These are phyloP conservation scores for Podospora anserina DNA, from an alignment of 495 filamentous ascomycete genomes.

Conservation along the genomic window DNA sequence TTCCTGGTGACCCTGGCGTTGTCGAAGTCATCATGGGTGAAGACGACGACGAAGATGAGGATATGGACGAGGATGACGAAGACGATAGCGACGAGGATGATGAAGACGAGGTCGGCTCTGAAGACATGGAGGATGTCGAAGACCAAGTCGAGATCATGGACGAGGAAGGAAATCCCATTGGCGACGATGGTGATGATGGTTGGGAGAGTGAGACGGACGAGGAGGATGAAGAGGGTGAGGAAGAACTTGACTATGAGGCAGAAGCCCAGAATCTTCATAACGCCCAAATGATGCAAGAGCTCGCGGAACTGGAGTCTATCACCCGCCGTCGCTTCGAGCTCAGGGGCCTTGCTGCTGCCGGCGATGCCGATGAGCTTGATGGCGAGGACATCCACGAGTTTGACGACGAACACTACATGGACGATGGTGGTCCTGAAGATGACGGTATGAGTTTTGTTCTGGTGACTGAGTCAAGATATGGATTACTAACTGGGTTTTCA, in stretches of 20 bases:
- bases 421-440: slow-evolving; percentile 62
- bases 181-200: slow-evolving; percentile 49
- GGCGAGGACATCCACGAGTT: slow-evolving; percentile 43
- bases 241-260: slow-evolving; percentile 48
- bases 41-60: slow-evolving; percentile 65
- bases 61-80: slow-evolving; percentile 65
- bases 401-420: slow-evolving; percentile 62
- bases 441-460: slow-evolving; percentile 45
- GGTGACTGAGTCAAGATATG: neutral
- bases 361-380: slow-evolving; percentile 41
- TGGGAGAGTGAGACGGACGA: slow-evolving; percentile 60
- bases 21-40: slow-evolving; percentile 85
- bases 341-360: slow-evolving; percentile 34
- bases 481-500: slow-evolving; percentile 15
- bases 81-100: slow-evolving; percentile 54
- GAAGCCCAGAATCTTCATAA: slow-evolving; percentile 46
- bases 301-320: slow-evolving; percentile 25
- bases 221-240: slow-evolving; percentile 53
- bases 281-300: slow-evolving; percentile 14
- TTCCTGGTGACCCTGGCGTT: slow-evolving; percentile 71
- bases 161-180: slow-evolving; percentile 50
- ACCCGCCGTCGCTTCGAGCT: slow-evolving; percentile 50
- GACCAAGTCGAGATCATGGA: slow-evolving; percentile 56
- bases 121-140: slow-evolving; percentile 52
- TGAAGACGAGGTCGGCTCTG: slow-evolving; percentile 50